A percentile compares a stretch with the other conserved stretches of the same genome.
phyloP scores from a whole-genome alignment of 164 flowering plant species.

The Chloranthus sessilifolius region DNA sequence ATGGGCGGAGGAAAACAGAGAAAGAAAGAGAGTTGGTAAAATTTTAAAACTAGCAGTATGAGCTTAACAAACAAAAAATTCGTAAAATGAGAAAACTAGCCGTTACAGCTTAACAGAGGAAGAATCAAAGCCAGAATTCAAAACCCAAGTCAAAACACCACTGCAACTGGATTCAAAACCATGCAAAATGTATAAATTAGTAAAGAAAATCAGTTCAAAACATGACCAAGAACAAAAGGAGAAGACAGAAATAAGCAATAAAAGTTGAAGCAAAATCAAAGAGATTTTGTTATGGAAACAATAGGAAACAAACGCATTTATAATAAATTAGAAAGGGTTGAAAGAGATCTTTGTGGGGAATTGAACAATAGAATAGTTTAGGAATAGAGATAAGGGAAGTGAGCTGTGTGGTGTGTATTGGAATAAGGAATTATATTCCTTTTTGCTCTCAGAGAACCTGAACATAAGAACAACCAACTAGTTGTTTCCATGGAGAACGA shows the following conservation, averaged over 20 bases:
- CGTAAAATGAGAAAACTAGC: too few relatives aligned
- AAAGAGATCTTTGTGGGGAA: not conserved
- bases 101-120: too few relatives aligned
- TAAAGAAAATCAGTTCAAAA: not conserved
- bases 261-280: too few relatives aligned
- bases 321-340: not conserved
- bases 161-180: too few relatives aligned
- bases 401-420: not conserved
- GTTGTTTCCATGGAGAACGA: constrained; percentile 9
- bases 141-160: too few relatives aligned
- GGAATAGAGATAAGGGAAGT: too few relatives aligned
- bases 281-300: not conserved
- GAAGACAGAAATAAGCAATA: too few relatives aligned
- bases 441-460: not conserved
- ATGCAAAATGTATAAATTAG: too few relatives aligned
- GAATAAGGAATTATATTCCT: not conserved
- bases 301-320: not conserved
- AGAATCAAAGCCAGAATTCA: too few relatives aligned
- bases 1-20: constrained; percentile 25
- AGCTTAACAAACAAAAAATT: too few relatives aligned
- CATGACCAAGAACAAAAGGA: not conserved
- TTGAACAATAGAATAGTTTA: too few relatives aligned
- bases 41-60: too few relatives aligned
- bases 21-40: constrained; percentile 5
- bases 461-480: constrained; percentile 6